Percentiles rank a stretch among this genome's conserved stretches.
phyloP scores from a whole-genome alignment of 1,284 basidiomycete genomes.

The Termitomyces sp. region DNA sequence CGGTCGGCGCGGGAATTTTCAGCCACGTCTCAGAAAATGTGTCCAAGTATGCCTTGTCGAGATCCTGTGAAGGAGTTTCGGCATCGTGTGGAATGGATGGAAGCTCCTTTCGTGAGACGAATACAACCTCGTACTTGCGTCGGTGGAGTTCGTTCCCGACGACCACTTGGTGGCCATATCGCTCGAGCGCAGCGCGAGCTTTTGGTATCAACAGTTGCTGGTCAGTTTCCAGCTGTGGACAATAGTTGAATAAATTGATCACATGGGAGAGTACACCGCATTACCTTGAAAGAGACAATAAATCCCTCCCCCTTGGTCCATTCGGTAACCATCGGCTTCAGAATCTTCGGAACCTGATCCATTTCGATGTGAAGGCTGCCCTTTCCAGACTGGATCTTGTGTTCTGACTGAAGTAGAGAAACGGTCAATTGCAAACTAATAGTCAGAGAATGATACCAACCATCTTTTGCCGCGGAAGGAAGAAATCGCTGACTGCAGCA shows the following conservation, averaged over 20 bases:
- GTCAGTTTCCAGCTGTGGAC: conserved; percentile 87
- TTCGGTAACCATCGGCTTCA: conserved; percentile 89
- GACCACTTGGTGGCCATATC: conserved; percentile 96
- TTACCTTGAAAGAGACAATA: conserved; percentile 95
- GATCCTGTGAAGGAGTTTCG: not conserved
- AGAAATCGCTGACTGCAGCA: conserved; percentile 97
- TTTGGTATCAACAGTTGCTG: conserved; percentile 82
- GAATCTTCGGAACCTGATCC: conserved; percentile 97
- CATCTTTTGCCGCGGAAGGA: conserved; percentile 86
- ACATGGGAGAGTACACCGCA: conserved; percentile 1
- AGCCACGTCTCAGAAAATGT: conserved; percentile 70
- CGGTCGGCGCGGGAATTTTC: conserved; percentile 43
- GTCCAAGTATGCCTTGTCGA: conserved; percentile 13
- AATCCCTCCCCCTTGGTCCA: conserved; percentile 86
- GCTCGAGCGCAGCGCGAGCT: conserved; percentile 79
- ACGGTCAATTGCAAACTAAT: not conserved
- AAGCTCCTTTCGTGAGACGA: conserved; percentile 51
- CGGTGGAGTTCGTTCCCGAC: conserved; percentile 92
- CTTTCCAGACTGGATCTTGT: conserved; percentile 97
- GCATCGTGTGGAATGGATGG: conserved; percentile 22
- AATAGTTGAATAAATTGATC: not conserved
- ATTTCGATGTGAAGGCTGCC: conserved; percentile 92
- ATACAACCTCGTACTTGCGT: conserved; percentile 89
- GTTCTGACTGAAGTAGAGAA: conserved; percentile 66
- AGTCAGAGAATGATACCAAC: conserved; percentile 42